These are phyloP conservation scores for Scenedesmus sp. DNA, from an alignment of 163 green algal species.

Conservation along the genomic window DNA sequence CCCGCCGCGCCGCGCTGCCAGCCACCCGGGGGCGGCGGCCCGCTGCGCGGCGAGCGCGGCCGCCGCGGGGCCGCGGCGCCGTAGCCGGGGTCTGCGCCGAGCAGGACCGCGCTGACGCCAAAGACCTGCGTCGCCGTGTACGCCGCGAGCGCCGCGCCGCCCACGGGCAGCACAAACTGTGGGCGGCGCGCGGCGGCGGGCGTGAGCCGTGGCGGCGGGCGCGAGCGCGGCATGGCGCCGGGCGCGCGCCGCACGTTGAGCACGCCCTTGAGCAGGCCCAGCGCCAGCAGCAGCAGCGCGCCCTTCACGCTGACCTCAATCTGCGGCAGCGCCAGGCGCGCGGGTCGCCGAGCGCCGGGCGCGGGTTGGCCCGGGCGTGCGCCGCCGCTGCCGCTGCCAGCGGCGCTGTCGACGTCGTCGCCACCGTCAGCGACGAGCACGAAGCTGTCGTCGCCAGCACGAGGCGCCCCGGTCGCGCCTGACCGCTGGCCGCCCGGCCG, in stretches of 20 bases:
- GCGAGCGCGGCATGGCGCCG: background rate
- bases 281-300: constrained; percentile 21
- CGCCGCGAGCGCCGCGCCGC: background rate
- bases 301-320: constrained; percentile 34
- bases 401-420: too few relatives aligned
- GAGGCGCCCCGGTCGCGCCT: too few relatives aligned
- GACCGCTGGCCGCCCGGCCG: too few relatives aligned
- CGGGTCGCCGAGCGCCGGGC: too few relatives aligned
- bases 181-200: background rate
- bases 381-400: too few relatives aligned
- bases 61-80: background rate
- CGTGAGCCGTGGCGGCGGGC: background rate
- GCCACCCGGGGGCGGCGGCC: too few relatives aligned
- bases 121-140: constrained; percentile 39
- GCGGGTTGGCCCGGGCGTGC: too few relatives aligned
- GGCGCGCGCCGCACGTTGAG: constrained; percentile 1
- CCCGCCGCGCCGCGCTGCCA: background rate
- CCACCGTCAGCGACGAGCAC: too few relatives aligned
- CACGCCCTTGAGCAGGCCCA: constrained; percentile 34
- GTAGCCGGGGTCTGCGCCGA: background rate
- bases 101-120: constrained; percentile 26
- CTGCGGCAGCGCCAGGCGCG: constrained; percentile 8
- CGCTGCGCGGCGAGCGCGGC: too few relatives aligned
- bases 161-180: constrained; percentile 29
- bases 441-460: too few relatives aligned